Percentiles rank a stretch among this genome's conserved stretches.
These are phyloP conservation scores for Coniosporium apollinis DNA, from an alignment of 495 filamentous ascomycete genomes.

Conservation along the genomic window DNA sequence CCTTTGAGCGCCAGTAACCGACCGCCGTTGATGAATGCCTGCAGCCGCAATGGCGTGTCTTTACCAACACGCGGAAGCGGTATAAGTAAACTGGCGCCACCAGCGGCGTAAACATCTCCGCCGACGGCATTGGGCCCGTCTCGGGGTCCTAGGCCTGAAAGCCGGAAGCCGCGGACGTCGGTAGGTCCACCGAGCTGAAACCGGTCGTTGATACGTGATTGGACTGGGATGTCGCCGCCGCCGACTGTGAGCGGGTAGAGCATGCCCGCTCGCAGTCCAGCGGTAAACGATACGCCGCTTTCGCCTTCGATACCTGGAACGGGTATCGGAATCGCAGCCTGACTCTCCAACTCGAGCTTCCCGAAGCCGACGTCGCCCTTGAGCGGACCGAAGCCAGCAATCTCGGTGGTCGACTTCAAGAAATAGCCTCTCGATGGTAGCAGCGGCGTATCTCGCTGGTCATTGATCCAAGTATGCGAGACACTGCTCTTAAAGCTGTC, in stretches of 20 bases:
- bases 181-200: conserved; percentile 90
- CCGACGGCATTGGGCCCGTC: conserved; percentile 75
- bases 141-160: conserved; percentile 72
- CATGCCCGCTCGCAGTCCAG: conserved; percentile 45
- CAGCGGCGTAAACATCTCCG: conserved; percentile 81
- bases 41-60: conserved; percentile 71
- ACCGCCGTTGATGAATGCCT: conserved; percentile 83
- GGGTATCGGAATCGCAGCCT: conserved; percentile 53
- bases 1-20: conserved; percentile 60
- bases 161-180: conserved; percentile 83
- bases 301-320: conserved; percentile 47
- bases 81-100: conserved; percentile 64
- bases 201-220: conserved; percentile 78
- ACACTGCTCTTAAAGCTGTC: conserved; percentile 82
- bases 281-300: conserved; percentile 57
- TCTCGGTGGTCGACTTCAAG: conserved; percentile 54
- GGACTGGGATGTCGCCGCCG: conserved; percentile 31
- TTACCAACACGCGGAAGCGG: conserved; percentile 64
- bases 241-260: conserved; percentile 43
- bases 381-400: conserved; percentile 73
- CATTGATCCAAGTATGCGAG: conserved; percentile 61
- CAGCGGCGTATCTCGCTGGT: conserved; percentile 62
- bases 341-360: conserved; percentile 71
- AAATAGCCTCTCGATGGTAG: conserved; percentile 71
- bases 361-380: conserved; percentile 80